Base-by-base conservation (phyloP, 169 alveolate species). In the Cryptosporidium ubiquitum region DNA sequence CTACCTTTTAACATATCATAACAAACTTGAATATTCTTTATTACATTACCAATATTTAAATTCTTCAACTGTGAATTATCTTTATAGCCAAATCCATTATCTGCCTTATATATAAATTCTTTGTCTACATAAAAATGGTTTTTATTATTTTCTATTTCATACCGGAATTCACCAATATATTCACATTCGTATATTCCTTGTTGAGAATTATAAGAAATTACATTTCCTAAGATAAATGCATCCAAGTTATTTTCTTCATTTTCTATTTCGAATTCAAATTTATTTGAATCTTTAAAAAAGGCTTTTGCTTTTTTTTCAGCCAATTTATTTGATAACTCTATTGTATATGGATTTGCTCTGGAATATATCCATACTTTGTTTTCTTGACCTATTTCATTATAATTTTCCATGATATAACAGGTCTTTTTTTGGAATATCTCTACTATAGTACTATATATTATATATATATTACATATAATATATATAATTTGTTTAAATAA, bases 11-110 rank as follows among this genome's bases (percentile, higher is more conserved):
- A 86, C 31, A 89, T 70, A 16, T 66, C 70, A 71, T 70, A 91
- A 33, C 94, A 74, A 31, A 61, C 64, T 55, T 92, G 91, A 31
- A 91, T 64, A 70, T 91, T 91, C 20, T 35, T 89, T 26, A 91
- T 5, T 6, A 91, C 86, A 70, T 91, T 91, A 52, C 92, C 91
- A 44, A 66, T 73, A 39, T 91, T 86, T 39, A 91, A 51, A 70
- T 86, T 71, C 52, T 55, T 69, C 40, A 91, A 23, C 91, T 91
- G 92, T 31, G 89, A 79, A 40, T 79, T 79, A 64, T 79, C 89
- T 47, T 79, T 79, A 42, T 61, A 79, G 1, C 89, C 89, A 79
- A 79, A 79, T 12, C 40, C 52, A 29, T 40, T 31, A 79, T 79
- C 89, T 14, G 89, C 89, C 5, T 61, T 79, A 39, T 73, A 73